Conservation (phyloP, 352 stramenopile species). For the Phytophthora vignae region DNA sequence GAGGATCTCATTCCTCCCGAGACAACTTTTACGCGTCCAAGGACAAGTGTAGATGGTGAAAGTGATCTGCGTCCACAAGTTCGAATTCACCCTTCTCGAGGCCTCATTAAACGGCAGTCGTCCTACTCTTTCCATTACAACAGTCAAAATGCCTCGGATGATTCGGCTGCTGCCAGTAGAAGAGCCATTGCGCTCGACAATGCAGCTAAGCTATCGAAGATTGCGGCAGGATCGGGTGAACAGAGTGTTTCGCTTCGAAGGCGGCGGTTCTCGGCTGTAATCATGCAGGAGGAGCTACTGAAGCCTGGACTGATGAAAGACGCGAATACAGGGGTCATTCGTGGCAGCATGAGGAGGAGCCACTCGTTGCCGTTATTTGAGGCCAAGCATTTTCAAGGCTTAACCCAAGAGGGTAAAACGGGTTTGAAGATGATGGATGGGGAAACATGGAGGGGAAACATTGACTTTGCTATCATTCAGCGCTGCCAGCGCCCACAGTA, state of each 20-base stretch:
- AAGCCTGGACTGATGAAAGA: neutral
- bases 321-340: neutral
- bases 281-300: neutral
- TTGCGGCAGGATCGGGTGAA: slow-evolving; percentile 12
- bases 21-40: slow-evolving; percentile 2
- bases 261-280: slow-evolving; percentile 19
- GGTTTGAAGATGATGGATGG: slow-evolving; percentile 7
- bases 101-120: slow-evolving; percentile 2
- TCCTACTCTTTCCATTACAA: slow-evolving; percentile 12
- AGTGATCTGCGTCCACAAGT: slow-evolving; percentile 15
- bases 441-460: slow-evolving; percentile 19
- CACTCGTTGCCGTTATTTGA: slow-evolving; percentile 64
- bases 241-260: neutral
- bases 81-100: slow-evolving; percentile 15
- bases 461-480: slow-evolving; percentile 76
- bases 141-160: slow-evolving; percentile 1
- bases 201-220: slow-evolving; percentile 25
- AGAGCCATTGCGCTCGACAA: neutral
- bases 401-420: slow-evolving; percentile 11
- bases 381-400: slow-evolving; percentile 42
- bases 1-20: slow-evolving; percentile 43
- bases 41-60: neutral
- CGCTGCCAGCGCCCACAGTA: slow-evolving; percentile 64
- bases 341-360: slow-evolving; percentile 41
- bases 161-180: neutral